These are phyloP conservation scores for Talaromyces pinophilus DNA, from an alignment of 2,329 filamentous ascomycete genomes.

Conservation along the genomic window DNA sequence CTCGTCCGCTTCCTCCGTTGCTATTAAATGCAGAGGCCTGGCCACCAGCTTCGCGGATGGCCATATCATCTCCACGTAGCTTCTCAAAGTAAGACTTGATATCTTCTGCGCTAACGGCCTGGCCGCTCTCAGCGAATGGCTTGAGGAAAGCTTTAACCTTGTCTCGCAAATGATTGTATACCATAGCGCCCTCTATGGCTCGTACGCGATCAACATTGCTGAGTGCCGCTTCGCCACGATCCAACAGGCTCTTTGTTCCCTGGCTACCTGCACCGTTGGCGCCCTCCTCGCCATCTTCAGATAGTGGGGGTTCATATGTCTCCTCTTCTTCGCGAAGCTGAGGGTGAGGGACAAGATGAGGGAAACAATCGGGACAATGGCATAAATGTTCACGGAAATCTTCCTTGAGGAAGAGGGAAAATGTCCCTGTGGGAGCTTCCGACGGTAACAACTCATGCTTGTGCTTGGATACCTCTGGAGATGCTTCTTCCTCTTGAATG, in stretches of 20 bases:
- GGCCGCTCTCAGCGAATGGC: constrained; percentile 87
- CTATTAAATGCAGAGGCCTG: constrained; percentile 45
- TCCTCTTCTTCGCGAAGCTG: constrained; percentile 94
- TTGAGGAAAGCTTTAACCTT: constrained; percentile 93
- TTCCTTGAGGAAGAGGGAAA: constrained; percentile 80
- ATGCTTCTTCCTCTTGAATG: constrained; percentile 24
- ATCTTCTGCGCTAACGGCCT: constrained; percentile 87
- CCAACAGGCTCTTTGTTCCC: constrained; percentile 81
- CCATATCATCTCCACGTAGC: constrained; percentile 81
- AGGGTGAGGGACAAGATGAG: constrained; percentile 66
- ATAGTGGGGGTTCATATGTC: constrained; percentile 87
- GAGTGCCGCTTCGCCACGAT: constrained; percentile 88
- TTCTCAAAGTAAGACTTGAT: constrained; percentile 97
- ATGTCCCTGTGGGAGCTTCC: constrained; percentile 55
- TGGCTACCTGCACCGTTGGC: constrained; percentile 54
- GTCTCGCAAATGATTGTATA: constrained; percentile 94
- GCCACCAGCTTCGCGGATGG: constrained; percentile 64
- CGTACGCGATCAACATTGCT: constrained; percentile 88
- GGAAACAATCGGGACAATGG: constrained; percentile 79
- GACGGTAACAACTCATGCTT: constrained; percentile 63
- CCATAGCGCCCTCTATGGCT: constrained; percentile 96
- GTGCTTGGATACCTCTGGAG: constrained; percentile 50
- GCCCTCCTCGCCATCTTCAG: constrained; percentile 56
- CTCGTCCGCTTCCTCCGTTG: constrained; percentile 29
- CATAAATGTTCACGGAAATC: constrained; percentile 82